Evolutionary conservation across 163 green algal species (phyloP), one percentile per base, ranked within the genome.

Genomic region (Scenedesmus sp.): DNA sequence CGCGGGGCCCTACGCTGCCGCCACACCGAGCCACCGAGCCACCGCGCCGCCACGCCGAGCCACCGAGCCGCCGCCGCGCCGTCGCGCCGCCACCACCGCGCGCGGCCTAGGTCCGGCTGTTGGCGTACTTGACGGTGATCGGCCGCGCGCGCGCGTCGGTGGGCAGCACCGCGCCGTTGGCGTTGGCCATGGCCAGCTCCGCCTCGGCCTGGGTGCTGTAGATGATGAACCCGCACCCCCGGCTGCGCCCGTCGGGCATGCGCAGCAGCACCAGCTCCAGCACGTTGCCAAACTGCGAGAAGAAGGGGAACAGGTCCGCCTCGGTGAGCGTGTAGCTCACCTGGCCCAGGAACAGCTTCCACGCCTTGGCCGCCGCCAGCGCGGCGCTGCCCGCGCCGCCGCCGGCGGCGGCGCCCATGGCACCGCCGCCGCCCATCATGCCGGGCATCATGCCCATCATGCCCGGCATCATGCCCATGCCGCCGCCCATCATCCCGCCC

Each of bases 331-430:
- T 57, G 47, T 71, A 81, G n/a, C 62, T 31, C 13, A 96, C 79
- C 85, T 97, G 93, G 10, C 93, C 93, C 5, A 97, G 84, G 84
- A 97, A 97, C 18, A 97, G 89, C 89, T 96, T 81, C 74, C 74
- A 81, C 29, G 64, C 62, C 74, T 81, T 81, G 39, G 74, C 74
- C 9, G 51, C 50, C 14, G 28, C 39, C 10, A 77, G 36, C 66
- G 66, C 54, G n/a, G n/a, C n/a, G 60, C 79, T 29, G 11, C 69
- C 75, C 50, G 34, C 57, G 2, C 53, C 39, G 9, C 70, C 69
- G 3, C 54, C 51, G 4, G 39, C 39, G 50, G 63, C 51, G 57
- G 64, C 70, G 36, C 47, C 51, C 13, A 36, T 64, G 57, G 36
- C 63, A 34, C 70, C 33, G 6, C 26, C 58, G 17, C 29, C 44